These are phyloP conservation scores for Neopestalotiopsis rosae DNA, from an alignment of 2,329 filamentous ascomycete species.

Conservation along the genomic window DNA sequence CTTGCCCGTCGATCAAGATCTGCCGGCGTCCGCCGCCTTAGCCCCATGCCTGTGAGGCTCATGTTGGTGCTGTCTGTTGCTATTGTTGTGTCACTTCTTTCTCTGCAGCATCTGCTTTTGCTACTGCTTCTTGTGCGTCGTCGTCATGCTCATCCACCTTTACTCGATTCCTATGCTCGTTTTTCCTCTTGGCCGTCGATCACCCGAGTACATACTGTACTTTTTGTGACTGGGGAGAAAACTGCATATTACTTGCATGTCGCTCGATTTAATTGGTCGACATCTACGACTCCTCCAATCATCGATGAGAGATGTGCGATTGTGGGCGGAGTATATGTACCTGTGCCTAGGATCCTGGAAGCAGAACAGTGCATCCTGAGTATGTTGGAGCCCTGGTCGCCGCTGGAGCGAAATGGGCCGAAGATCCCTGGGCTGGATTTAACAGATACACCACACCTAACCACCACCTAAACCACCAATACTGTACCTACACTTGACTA, in stretches of 20 bases:
- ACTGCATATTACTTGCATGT: slow-evolving; percentile 1
- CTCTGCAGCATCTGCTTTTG: no score
- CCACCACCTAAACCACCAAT: background rate
- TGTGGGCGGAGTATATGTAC: background rate
- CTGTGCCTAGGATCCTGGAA: background rate
- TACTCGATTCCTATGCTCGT: background rate
- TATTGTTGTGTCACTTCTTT: background rate
- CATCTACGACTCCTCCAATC: background rate
- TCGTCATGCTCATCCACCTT: background rate
- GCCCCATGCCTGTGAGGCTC: background rate
- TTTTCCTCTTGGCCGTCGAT: background rate
- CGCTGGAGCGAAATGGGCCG: slow-evolving; percentile 7
- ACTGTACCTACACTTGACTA: background rate
- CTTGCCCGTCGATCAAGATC: background rate
- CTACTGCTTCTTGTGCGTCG: background rate
- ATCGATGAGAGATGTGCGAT: background rate
- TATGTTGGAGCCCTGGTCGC: slow-evolving; percentile 3
- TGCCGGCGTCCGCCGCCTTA: background rate
- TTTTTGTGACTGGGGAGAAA: background rate
- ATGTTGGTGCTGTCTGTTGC: background rate
- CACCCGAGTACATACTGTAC: slow-evolving; percentile 1
- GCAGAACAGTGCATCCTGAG: background rate
- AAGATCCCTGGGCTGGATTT: background rate
- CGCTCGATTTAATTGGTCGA: background rate
- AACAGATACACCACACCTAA: background rate